Conservation (phyloP, 2,329 filamentous ascomycete genomes). For the Aspergillus transmontanensis region DNA sequence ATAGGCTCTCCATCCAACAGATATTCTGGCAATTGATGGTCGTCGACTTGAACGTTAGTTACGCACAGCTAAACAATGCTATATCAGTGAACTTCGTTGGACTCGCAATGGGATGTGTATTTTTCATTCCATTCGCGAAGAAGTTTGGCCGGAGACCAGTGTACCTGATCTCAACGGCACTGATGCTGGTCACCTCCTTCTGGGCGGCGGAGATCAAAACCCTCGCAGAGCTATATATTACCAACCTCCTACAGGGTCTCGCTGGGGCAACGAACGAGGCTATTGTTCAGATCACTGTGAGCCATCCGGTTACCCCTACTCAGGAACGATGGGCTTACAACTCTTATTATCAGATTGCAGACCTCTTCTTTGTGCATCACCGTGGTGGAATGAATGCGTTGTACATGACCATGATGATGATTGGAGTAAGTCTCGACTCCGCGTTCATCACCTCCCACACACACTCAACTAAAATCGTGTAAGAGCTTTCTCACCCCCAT, state of each 20-base stretch:
- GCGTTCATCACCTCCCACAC: neutral
- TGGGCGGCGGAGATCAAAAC: slow-evolving; percentile 49
- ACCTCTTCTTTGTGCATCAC: slow-evolving; percentile 55
- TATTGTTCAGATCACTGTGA: slow-evolving; percentile 46
- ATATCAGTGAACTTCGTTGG: slow-evolving; percentile 51
- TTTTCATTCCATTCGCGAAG: slow-evolving; percentile 52
- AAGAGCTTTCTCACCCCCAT: slow-evolving; percentile 38
- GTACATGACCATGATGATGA: slow-evolving; percentile 48
- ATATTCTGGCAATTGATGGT: slow-evolving; percentile 52
- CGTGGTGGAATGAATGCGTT: slow-evolving; percentile 54
- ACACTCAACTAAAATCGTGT: neutral
- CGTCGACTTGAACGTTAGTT: slow-evolving; percentile 46
- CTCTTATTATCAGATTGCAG: slow-evolving; percentile 38
- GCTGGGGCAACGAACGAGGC: slow-evolving; percentile 46
- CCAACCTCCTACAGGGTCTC: slow-evolving; percentile 46
- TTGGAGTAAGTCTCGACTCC: slow-evolving; percentile 34
- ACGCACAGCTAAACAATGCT: slow-evolving; percentile 46
- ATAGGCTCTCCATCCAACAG: slow-evolving; percentile 41
- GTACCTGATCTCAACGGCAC: slow-evolving; percentile 46
- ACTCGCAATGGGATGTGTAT: slow-evolving; percentile 46
- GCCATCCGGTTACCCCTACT: slow-evolving; percentile 2
- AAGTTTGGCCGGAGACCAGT: slow-evolving; percentile 48
- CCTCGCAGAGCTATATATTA: slow-evolving; percentile 46
- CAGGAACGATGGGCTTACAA: neutral
- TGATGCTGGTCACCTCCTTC: slow-evolving; percentile 41